These are phyloP conservation scores for Sambucus nigra DNA, from an alignment of 129 eudicot genomes.

Conservation along the genomic window DNA sequence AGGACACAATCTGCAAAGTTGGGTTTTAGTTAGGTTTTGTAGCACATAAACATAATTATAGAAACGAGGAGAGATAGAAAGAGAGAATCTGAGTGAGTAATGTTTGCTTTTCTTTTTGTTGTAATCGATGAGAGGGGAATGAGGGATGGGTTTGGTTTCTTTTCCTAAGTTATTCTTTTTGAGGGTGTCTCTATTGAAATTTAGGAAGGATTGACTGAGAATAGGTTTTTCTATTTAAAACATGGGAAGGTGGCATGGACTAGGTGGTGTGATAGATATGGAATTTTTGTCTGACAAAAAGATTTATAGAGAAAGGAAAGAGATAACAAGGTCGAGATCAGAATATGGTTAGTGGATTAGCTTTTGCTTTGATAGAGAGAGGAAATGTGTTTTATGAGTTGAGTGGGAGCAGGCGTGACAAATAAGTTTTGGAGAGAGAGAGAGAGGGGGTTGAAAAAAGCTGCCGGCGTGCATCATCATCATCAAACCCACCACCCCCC, in stretches of 20 bases:
- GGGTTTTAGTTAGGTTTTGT: slow-evolving; percentile 32
- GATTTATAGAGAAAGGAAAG: not conserved
- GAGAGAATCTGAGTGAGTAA: slow-evolving; percentile 10
- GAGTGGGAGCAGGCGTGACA: slow-evolving; percentile 71
- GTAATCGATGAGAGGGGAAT: slow-evolving; percentile 23
- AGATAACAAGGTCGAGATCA: not conserved
- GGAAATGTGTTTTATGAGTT: slow-evolving; percentile 1
- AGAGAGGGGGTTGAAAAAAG: slow-evolving; percentile 25
- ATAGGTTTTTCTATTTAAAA: slow-evolving; percentile 11
- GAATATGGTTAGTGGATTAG: slow-evolving; percentile 28
- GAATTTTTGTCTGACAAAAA: slow-evolving; percentile 9
- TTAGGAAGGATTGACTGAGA: not conserved
- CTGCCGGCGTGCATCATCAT: slow-evolving; percentile 56
- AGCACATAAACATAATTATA: slow-evolving; percentile 15
- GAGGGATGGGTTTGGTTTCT: not conserved
- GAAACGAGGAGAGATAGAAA: slow-evolving; percentile 1
- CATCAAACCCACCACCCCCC: slow-evolving; percentile 40
- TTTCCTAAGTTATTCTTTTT: slow-evolving; percentile 4
- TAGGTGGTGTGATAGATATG: slow-evolving; percentile 7
- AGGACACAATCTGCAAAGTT: slow-evolving; percentile 17
- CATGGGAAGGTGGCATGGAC: slow-evolving; percentile 14
- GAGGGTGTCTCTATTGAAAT: not conserved
- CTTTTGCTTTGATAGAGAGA: slow-evolving; percentile 25
- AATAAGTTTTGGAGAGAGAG: slow-evolving; percentile 13
- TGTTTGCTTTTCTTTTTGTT: slow-evolving; percentile 19